These are phyloP conservation scores for Ceratobasidium sp. DNA, from an alignment of 1,284 basidiomycete species.

Conservation along the genomic window DNA sequence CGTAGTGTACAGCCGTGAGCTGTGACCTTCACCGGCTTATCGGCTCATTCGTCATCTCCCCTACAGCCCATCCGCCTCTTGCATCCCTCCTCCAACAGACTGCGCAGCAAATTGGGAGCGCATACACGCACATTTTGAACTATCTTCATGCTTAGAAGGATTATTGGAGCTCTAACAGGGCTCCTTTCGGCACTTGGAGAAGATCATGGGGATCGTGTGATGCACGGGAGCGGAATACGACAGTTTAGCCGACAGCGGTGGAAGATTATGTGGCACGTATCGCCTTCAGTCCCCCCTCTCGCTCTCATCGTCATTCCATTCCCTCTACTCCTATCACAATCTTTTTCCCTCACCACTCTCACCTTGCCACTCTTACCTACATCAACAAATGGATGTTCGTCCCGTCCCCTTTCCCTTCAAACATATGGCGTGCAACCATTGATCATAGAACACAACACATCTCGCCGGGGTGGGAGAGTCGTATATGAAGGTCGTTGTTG, in stretches of 20 bases:
- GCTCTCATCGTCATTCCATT: too few species aligned
- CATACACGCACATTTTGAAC: constrained; percentile 41
- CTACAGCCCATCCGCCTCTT: constrained; percentile 23
- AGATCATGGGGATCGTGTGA: constrained; percentile 18
- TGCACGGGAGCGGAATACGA: constrained; percentile 18
- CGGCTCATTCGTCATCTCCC: constrained; percentile 9
- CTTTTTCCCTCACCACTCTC: too few species aligned
- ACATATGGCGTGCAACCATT: too few species aligned
- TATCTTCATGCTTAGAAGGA: constrained; percentile 15
- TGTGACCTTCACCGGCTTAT: constrained; percentile 37
- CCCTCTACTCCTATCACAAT: too few species aligned
- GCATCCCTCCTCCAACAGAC: constrained; percentile 16
- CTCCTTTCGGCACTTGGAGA: constrained; percentile 32
- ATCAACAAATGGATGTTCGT: too few species aligned
- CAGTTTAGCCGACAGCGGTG: constrained; percentile 21
- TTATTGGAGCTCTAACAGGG: constrained; percentile 1
- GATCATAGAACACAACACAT: too few species aligned
- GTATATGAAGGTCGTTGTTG: constrained; percentile 44
- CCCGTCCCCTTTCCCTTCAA: too few species aligned
- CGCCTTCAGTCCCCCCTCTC: too few species aligned
- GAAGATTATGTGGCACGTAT: too few species aligned
- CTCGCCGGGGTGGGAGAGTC: constrained; percentile 47
- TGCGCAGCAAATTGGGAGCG: constrained; percentile 26
- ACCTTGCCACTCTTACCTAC: too few species aligned
- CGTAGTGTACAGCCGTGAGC: constrained; percentile 25